A percentile compares a stretch with the other conserved stretches of the same genome.
Evolutionary conservation across 1,284 basidiomycete genomes (phyloP).

Genomic region (Heterobasidion annosum): DNA sequence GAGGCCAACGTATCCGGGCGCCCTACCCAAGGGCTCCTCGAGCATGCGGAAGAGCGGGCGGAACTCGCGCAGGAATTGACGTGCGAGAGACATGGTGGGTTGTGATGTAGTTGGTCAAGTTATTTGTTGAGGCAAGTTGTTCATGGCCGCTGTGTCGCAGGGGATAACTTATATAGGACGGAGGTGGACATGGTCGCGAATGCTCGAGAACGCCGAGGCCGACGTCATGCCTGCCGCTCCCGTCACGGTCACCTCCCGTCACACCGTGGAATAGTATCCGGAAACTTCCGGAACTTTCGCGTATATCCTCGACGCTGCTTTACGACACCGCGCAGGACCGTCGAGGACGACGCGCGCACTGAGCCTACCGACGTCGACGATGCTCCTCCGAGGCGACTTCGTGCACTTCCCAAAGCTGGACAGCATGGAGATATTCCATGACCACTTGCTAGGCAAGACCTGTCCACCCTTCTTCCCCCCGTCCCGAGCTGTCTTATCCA

Average conservation of each 20-base stretch:
- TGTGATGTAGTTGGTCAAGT: background rate
- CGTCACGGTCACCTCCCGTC: background rate
- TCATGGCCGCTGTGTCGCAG: no score
- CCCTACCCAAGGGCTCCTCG: constrained; percentile 49
- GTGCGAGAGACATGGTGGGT: constrained; percentile 49
- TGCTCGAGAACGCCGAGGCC: background rate
- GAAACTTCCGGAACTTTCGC: constrained; percentile 7
- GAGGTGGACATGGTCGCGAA: background rate
- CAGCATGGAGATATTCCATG: constrained; percentile 40
- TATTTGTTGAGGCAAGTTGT: background rate
- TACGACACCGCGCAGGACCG: no score
- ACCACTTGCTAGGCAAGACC: constrained; percentile 51
- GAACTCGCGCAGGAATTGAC: constrained; percentile 62
- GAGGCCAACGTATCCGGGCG: constrained; percentile 24
- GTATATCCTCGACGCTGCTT: background rate
- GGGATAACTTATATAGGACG: background rate
- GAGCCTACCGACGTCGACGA: background rate
- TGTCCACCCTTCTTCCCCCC: constrained; percentile 2
- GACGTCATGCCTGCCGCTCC: background rate
- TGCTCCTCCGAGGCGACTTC: constrained; percentile 36
- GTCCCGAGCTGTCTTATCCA: background rate
- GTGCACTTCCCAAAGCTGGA: constrained; percentile 46
- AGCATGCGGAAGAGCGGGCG: constrained; percentile 67
- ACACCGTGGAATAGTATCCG: background rate
- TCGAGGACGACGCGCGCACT: background rate